A percentile compares a stretch with the other conserved stretches of the same genome.
Conservation (phyloP, 768 basidiomycete genomes). For the Russula compacta region DNA sequence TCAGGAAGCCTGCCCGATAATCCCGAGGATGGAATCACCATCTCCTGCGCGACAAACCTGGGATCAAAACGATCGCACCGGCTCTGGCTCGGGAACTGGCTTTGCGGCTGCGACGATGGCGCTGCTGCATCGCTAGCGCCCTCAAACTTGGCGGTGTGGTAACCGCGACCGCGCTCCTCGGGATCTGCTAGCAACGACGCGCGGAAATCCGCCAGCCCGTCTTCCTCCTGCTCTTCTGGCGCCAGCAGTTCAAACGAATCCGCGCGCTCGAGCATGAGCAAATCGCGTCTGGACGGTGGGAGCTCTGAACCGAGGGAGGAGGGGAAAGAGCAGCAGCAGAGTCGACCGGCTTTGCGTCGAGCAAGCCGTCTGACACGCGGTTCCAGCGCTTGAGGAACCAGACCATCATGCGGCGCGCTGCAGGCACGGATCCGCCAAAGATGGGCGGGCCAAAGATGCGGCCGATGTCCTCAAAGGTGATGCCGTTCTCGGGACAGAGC, state of each 20-base stretch:
- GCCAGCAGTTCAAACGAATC: conserved; percentile 9
- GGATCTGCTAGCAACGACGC: not conserved
- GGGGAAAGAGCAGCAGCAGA: not conserved
- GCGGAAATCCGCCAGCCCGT: not conserved
- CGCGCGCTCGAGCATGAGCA: not conserved
- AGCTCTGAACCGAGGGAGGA: not conserved
- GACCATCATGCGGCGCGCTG: conserved; percentile 15
- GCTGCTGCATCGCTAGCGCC: not conserved
- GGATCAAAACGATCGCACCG: not conserved
- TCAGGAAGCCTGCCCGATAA: not conserved
- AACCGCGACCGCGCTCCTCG: not conserved
- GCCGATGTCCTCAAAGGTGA: conserved; percentile 38
- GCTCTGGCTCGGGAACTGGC: not conserved
- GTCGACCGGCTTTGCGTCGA: conserved; percentile 6
- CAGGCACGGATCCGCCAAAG: conserved; percentile 27
- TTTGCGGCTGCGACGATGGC: not conserved
- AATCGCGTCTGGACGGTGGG: not conserved
- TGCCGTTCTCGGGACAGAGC: conserved; percentile 40
- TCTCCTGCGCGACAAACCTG: not conserved
- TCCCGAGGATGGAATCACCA: not conserved
- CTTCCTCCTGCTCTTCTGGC: conserved; percentile 7
- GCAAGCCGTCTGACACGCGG: conserved; percentile 18
- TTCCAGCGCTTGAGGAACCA: conserved; percentile 20
- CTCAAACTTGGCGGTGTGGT: not conserved
- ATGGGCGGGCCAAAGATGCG: conserved; percentile 38